phyloP scores from a whole-genome alignment of 1,139 yeast genomes.

The Arxiozyma telluris region DNA sequence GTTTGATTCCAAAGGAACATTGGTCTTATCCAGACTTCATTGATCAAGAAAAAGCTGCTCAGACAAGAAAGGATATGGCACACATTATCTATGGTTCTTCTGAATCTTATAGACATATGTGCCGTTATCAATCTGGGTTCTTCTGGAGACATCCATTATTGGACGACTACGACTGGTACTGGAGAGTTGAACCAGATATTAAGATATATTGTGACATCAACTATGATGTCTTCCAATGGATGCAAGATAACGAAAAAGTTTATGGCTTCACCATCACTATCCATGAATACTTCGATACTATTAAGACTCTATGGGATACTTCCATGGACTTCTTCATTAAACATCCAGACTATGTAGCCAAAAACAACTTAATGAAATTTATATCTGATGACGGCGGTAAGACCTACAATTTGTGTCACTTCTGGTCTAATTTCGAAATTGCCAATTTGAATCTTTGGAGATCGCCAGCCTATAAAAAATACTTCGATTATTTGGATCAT shows the following conservation, averaged over 20 bases:
- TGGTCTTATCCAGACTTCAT: conserved; percentile 56
- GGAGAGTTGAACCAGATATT: conserved; percentile 92
- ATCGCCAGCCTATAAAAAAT: conserved; percentile 55
- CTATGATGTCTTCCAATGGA: conserved; percentile 72
- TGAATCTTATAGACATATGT: conserved; percentile 74
- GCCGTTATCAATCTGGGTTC: conserved; percentile 86
- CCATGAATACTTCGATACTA: conserved; percentile 74
- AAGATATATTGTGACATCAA: conserved; percentile 69
- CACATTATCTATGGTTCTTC: conserved; percentile 55
- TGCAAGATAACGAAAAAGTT: conserved; percentile 64
- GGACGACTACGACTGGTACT: conserved; percentile 73
- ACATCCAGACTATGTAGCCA: conserved; percentile 55
- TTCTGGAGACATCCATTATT: conserved; percentile 72
- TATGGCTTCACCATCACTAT: conserved; percentile 77
- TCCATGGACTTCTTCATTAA: conserved; percentile 57
- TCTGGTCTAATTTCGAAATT: conserved; percentile 83
- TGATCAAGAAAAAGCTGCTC: conserved; percentile 50
- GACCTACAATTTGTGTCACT: conserved; percentile 70
- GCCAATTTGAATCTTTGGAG: conserved; percentile 72
- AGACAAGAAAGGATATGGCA: conserved; percentile 42
- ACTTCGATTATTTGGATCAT: conserved; percentile 62
- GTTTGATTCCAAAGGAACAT: conserved; percentile 42
- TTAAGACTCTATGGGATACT: conserved; percentile 72
- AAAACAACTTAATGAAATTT: conserved; percentile 64
- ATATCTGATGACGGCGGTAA: conserved; percentile 58